These are phyloP conservation scores for Aegilops umbellulata DNA, from an alignment of 176 grass and related monocot genomes.

Conservation along the genomic window DNA sequence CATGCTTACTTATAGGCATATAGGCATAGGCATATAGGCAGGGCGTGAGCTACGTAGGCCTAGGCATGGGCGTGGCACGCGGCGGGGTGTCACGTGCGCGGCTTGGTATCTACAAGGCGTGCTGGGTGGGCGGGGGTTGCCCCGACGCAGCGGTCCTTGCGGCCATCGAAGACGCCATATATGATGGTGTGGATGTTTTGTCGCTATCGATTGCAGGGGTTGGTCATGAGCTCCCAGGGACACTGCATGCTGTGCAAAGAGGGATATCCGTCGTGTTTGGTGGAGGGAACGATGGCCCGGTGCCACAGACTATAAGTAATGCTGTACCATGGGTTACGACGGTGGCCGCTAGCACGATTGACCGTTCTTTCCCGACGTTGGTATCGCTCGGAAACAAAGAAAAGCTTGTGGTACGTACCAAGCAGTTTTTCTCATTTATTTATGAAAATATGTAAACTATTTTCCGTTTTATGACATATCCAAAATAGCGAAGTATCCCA, in stretches of 20 bases:
- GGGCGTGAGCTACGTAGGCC: slow-evolving; percentile 19
- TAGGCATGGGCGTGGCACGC: slow-evolving; percentile 26
- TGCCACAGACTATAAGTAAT: slow-evolving; percentile 16
- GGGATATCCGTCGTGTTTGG: slow-evolving; percentile 48
- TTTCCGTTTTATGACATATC: too few species aligned
- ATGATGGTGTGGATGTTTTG: slow-evolving; percentile 63
- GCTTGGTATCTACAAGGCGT: slow-evolving; percentile 48
- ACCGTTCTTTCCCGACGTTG: slow-evolving; percentile 46
- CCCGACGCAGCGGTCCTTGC: neutral
- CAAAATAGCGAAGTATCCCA: too few species aligned
- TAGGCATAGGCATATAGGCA: too few species aligned
- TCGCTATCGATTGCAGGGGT: slow-evolving; percentile 35
- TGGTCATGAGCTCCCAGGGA: neutral
- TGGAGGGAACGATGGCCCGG: slow-evolving; percentile 23
- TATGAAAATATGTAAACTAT: too few species aligned
- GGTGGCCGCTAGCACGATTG: slow-evolving; percentile 52
- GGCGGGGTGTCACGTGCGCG: slow-evolving; percentile 54
- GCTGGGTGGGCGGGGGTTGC: neutral
- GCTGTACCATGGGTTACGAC: slow-evolving; percentile 45
- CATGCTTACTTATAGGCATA: slow-evolving; percentile 15
- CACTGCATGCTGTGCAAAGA: slow-evolving; percentile 50
- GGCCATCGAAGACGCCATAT: slow-evolving; percentile 60
- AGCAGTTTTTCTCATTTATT: too few species aligned
- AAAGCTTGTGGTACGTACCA: slow-evolving; percentile 35
- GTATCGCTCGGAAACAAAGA: slow-evolving; percentile 45